Base-by-base conservation (phyloP, 2,329 filamentous ascomycete genomes). In the Exophiala bonariae region DNA sequence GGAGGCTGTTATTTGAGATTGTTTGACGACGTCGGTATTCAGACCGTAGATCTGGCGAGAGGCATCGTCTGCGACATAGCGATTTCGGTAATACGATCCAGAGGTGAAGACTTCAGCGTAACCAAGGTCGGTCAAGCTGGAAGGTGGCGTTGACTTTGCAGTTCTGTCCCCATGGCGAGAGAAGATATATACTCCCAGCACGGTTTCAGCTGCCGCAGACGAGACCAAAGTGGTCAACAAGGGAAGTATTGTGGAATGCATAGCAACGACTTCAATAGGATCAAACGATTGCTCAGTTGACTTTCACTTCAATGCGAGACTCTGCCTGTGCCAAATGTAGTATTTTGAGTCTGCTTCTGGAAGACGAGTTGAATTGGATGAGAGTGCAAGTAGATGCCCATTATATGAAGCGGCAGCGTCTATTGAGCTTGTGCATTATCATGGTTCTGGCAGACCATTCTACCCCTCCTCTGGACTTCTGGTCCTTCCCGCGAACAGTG, bases 141-240 rank as follows among this genome's bases (percentile, higher is more conserved):
- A 4, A 19, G 35, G 35, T 36, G 82, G 75, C 54, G 81, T 82
- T 14, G 81, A 75, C 72, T 95, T 96, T 54, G 88, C 72, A 1
- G 89, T 92, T 46, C 91, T 83, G 68, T 96, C 91, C 48, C 91
- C 91, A 71, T 96, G 91, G 36, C 91, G 86, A 59, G 89, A 83
- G 75, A 95, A 95, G 68, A 96, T 83, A 68, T 91, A 93, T 36
- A 85, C 83, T 42, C 89, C 90, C 13, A 95, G 76, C 20, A 93
- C 76, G 1, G 83, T 87, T 72, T 95, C 87, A 20, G 47, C 51
- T 13, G 42, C 37, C 10, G 51, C 33, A 4, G 46, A 38, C 10
- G 49, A 35, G 5, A 49, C 54, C 45, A 55, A 26, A 3, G 49
- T 49, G 39, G 52, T 48, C 16, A 37, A 22, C 10, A 37, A 8